Base-by-base conservation (phyloP, 768 basidiomycete species). In the Suillus ampliporus region DNA sequence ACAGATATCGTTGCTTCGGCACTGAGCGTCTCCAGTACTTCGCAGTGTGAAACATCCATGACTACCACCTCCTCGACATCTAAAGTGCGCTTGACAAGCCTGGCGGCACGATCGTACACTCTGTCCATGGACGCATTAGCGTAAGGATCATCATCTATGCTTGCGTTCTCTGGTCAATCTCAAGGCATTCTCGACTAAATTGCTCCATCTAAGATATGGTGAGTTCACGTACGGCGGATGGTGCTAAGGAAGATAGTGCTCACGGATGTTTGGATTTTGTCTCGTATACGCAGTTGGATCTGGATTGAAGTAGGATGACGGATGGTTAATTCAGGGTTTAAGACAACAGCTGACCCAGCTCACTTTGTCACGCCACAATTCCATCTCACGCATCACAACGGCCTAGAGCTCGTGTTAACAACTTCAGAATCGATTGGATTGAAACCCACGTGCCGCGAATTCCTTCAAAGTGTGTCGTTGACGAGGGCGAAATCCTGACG, bases 361-460 rank as follows among this genome's bases (percentile, higher is more conserved):
- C 61, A 91, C 92, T 82, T 97, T 97, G 74, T 97, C 95, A 63
- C 90, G 81, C 95, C 95, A 97, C 2, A 97, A 79, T 72, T 97
- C 96, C 88, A 98, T 88, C 75, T 98, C 96, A 40, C 96, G 86
- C 90, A 97, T 93, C 19, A 90, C 89, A 61, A 98, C 89, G 2
- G 92, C 94, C 82, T 82, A 58, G 61, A 54, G n/a, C 40, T 40
- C 31, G 31, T 53, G 23, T 19, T 8, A 19, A 72, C 21, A 67
- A 48, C 51, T 60, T 40, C n/a, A 61, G 28, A 15, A 23, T 56
- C 54, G 5, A 5, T 7, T 35, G 11, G 21, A 44, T 15, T 52
- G 5, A 1, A 11, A 41, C n/a, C 60, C 34, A 70, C 81, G 44
- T 65, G 82, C 79, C 61, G 96, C 95, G 70, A 97, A 97, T 75